Conservation (phyloP, 208 protist species). For the Porcisia deanei region DNA sequence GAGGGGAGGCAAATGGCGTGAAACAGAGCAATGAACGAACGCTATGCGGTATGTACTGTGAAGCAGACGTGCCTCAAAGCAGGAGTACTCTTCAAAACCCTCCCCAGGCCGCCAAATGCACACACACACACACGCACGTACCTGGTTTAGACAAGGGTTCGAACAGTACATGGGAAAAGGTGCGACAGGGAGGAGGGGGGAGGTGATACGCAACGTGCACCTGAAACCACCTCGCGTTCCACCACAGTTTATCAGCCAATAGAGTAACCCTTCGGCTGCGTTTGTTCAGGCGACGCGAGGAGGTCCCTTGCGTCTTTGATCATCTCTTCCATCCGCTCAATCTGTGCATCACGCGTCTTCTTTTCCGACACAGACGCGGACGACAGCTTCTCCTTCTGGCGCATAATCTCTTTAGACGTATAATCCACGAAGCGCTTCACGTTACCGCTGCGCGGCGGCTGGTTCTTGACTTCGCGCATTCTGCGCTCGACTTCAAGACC, state of each 20-base stretch:
- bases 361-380: constrained; percentile 46
- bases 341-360: constrained; percentile 42
- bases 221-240: neutral
- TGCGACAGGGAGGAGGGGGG: neutral
- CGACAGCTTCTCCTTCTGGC: constrained; percentile 66
- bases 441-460: constrained; percentile 73
- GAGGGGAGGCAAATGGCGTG: neutral
- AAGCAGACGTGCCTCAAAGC: neutral
- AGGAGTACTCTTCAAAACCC: neutral
- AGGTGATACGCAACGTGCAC: neutral
- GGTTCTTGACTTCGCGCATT: constrained; percentile 82
- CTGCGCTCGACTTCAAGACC: constrained; percentile 66
- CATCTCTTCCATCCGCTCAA: constrained; percentile 73
- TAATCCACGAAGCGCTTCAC: constrained; percentile 70
- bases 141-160: neutral
- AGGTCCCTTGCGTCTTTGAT: constrained; percentile 64
- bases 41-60: neutral
- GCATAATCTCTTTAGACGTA: constrained; percentile 69
- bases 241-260: constrained; percentile 21
- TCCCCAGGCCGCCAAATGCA: neutral
- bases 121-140: neutral
- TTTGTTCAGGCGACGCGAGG: constrained; percentile 54
- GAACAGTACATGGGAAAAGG: neutral
- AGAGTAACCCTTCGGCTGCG: constrained; percentile 61
- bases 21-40: neutral